Evolutionary conservation across 1,284 basidiomycete genomes (phyloP).

Genomic region (Polyporus tsugae): DNA sequence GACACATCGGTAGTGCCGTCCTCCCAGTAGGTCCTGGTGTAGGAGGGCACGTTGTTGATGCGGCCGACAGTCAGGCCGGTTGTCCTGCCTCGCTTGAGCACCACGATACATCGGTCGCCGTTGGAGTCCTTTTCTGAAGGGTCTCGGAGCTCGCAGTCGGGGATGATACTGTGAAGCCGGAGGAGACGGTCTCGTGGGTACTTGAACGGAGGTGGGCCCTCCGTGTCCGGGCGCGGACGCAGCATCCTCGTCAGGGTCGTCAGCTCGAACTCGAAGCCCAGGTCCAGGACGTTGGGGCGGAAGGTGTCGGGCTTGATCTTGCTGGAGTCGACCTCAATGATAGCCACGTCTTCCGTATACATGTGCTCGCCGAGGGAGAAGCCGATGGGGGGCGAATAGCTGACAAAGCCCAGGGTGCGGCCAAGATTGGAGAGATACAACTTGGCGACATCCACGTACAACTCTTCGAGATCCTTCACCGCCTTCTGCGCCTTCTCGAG

Average conservation of each 20-base stretch:
- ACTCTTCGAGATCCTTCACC: neutral
- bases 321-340: slow-evolving; percentile 43
- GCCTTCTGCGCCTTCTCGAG: neutral
- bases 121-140: neutral
- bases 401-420: neutral
- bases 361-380: slow-evolving; percentile 30
- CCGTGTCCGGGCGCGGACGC: neutral
- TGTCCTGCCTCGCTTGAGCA: slow-evolving; percentile 24
- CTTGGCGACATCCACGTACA: neutral
- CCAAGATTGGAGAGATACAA: neutral
- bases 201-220: neutral
- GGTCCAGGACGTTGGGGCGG: neutral
- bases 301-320: slow-evolving; percentile 34
- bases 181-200: neutral
- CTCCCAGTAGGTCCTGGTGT: slow-evolving; percentile 32
- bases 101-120: neutral
- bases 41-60: slow-evolving; percentile 34
- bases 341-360: slow-evolving; percentile 45
- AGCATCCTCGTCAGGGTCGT: neutral
- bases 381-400: slow-evolving; percentile 37
- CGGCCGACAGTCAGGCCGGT: slow-evolving; percentile 33
- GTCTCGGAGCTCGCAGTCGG: neutral
- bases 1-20: slow-evolving; percentile 24
- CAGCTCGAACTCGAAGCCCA: neutral
- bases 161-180: neutral